Base-by-base conservation (phyloP, 2,329 filamentous ascomycete genomes). In the Harringtonia aguacate region DNA sequence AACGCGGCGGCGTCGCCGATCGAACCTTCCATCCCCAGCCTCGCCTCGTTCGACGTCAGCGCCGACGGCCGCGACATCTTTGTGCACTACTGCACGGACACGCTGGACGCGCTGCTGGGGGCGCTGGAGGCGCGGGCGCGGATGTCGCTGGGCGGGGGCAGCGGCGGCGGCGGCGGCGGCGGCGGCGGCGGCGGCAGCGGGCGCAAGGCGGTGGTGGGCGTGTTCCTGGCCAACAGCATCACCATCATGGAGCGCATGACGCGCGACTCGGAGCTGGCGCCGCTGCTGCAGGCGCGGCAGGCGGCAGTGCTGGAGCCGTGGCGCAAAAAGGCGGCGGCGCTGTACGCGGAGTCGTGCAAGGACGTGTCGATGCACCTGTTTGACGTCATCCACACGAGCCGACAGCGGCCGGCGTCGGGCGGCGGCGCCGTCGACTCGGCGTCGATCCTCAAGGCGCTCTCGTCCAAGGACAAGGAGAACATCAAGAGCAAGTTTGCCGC, bases 401-500 rank as follows among this genome's bases (percentile, higher is more conserved):
- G 86, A 70, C 38, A 34, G 41, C 79, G 88, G 17, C 86, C 88
- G 14, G 74, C 79, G 0, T 89, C 84, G 3, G 78, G 81, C 9
- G 77, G 76, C n/a, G 43, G 22, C 20, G 61, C 63, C 20, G 70
- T 81, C 38, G 89, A 95, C 61, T 92, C 86, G 3, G 79, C 81
- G 15, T 83, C 84, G 1, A 84, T 95, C 46, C 72, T 97, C 47
- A 95, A 94, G 62, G 77, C 77, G 1, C 69, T 97, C 4, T 80
- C 77, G 37, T 87, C 82, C 55, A 95, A 95, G 61, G 92, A 98
- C 58, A 94, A 90, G 62, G 92, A 98, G 59, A 82, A 81, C 46
- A 94, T 97, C 65, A 98, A 98, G 65, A 81, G 87, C 62, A 97
- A 97, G 64, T 98, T 95, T 63, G 80, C 84, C 55, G 78, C 79